Evolutionary conservation across 305 asterid genomes (phyloP).

Genomic region (Fraxinus angustifolia): DNA sequence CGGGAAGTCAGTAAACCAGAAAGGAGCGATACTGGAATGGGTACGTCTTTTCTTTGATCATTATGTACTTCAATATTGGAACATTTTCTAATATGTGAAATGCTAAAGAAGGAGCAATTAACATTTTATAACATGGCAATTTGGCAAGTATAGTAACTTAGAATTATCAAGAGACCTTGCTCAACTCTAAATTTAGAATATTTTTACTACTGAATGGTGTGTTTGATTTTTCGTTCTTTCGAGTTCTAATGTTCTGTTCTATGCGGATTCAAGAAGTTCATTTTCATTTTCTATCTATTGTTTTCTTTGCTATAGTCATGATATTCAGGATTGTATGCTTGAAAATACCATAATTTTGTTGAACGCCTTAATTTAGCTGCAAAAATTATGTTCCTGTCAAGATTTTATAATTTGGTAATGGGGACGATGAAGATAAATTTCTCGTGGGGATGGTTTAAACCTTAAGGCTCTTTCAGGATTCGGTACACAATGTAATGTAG

Average conservation of each 20-base stretch:
- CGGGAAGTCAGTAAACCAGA: constrained; percentile 73
- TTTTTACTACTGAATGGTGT: neutral
- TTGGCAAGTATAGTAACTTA: neutral
- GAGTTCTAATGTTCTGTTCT: neutral
- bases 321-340: neutral
- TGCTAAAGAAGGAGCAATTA: neutral
- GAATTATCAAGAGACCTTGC: neutral
- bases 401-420: neutral
- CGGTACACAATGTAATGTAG: neutral
- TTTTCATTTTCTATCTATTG: neutral
- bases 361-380: neutral
- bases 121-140: neutral
- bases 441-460: neutral
- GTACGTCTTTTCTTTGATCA: constrained; percentile 28
- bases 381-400: neutral
- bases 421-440: neutral
- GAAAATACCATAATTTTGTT: neutral
- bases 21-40: constrained; percentile 92
- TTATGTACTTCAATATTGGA: neutral
- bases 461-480: neutral
- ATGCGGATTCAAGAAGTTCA: neutral
- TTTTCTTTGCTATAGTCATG: neutral
- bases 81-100: neutral
- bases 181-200: neutral
- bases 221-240: neutral